These are phyloP conservation scores for Isabelozyma gotoi DNA, from an alignment of 805 yeast species.

Conservation along the genomic window DNA sequence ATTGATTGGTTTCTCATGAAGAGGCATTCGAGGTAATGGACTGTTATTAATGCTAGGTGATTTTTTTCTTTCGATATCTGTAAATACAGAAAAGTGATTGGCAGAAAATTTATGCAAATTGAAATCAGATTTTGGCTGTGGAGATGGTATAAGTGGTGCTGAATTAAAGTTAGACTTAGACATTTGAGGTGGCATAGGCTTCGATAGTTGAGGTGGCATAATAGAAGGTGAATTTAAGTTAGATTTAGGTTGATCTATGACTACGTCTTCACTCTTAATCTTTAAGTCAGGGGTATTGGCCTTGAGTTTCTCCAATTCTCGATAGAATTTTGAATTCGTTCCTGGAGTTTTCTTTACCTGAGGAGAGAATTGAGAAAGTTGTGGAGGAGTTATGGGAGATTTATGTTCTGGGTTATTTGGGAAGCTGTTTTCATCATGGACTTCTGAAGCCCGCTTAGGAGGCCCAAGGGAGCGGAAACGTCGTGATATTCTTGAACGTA, in stretches of 20 bases:
- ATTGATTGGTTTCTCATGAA: neutral
- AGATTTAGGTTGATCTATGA: neutral
- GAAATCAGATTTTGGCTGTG: neutral
- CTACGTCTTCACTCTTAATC: conserved; percentile 9
- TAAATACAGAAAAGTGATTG: conserved; percentile 1
- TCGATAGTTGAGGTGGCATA: neutral
- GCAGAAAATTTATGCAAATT: neutral
- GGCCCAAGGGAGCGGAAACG: conserved; percentile 47
- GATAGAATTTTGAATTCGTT: conserved; percentile 13
- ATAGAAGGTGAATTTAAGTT: neutral
- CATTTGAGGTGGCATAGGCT: conserved; percentile 4
- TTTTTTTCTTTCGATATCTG: conserved; percentile 12
- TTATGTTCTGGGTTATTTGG: neutral
- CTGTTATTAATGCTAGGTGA: neutral
- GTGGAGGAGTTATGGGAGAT: conserved; percentile 6
- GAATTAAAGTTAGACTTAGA: too few species aligned
- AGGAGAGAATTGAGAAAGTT: conserved; percentile 2
- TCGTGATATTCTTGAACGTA: conserved; percentile 32
- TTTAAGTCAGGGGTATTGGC: conserved; percentile 6
- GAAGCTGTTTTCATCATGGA: neutral
- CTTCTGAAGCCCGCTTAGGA: conserved; percentile 43
- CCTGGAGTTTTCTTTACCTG: conserved; percentile 1
- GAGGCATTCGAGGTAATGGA: neutral
- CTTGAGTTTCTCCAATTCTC: conserved; percentile 12
- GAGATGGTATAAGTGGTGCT: neutral